These are phyloP conservation scores for Fusarium falciforme DNA, from an alignment of 2,329 filamentous ascomycete genomes.

Conservation along the genomic window DNA sequence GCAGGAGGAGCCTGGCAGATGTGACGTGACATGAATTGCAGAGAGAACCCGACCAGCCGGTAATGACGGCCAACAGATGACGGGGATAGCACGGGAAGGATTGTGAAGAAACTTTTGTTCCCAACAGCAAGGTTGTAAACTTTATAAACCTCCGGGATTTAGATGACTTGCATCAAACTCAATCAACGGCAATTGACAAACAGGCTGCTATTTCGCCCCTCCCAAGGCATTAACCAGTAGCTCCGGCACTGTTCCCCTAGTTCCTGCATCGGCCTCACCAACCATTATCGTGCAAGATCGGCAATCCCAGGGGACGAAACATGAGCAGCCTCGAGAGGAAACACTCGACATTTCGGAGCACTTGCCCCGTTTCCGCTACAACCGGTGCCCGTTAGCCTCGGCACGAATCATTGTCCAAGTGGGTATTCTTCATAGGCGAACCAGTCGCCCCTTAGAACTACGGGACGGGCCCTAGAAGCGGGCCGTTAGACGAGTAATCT, in stretches of 20 bases:
- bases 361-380: background rate
- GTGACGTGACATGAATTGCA: background rate
- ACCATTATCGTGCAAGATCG: constrained; percentile 28
- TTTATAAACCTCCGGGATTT: constrained; percentile 16
- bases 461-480: constrained; percentile 2
- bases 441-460: background rate
- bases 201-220: background rate
- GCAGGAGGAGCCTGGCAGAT: background rate
- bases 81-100: background rate
- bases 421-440: constrained; percentile 2
- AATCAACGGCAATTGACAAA: background rate
- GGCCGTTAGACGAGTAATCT: constrained; percentile 11
- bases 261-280: constrained; percentile 4
- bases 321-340: background rate
- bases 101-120: background rate
- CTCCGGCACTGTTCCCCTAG: background rate
- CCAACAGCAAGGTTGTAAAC: constrained; percentile 20
- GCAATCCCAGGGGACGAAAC: constrained; percentile 10
- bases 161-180: background rate
- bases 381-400: background rate
- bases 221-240: background rate
- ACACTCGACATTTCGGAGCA: background rate
- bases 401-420: constrained; percentile 4
- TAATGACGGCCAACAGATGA: background rate
- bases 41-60: constrained; percentile 21